Evolutionary conservation across 1,284 basidiomycete genomes (phyloP).

Genomic region (Kalmanozyma brasiliensis): DNA sequence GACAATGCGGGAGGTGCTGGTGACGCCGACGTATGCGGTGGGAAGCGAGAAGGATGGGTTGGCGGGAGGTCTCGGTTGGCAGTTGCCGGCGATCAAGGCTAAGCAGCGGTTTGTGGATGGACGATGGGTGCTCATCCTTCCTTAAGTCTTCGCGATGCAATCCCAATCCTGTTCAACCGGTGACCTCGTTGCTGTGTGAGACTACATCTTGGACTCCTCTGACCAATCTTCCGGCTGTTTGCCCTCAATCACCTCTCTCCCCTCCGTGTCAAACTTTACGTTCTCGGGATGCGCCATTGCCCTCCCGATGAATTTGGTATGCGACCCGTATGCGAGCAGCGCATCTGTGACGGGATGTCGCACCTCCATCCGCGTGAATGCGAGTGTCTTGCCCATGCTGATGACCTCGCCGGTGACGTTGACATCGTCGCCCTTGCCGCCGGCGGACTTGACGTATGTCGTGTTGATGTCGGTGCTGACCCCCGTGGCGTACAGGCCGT

Average conservation of each 20-base stretch:
- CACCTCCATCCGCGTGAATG: conserved; percentile 62
- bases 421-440: conserved; percentile 64
- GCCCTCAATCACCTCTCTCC: conserved; percentile 78
- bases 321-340: conserved; percentile 67
- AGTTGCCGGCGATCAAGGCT: conserved; percentile 58
- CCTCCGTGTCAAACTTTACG: conserved; percentile 81
- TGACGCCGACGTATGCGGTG: conserved; percentile 63
- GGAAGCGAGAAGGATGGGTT: conserved; percentile 55
- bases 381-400: conserved; percentile 60
- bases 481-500: conserved; percentile 84
- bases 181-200: background rate
- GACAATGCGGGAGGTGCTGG: conserved; percentile 42
- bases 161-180: no score
- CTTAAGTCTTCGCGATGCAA: conserved; percentile 1
- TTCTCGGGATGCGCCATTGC: conserved; percentile 79
- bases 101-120: conserved; percentile 59
- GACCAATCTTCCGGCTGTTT: conserved; percentile 52
- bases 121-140: conserved; percentile 51
- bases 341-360: conserved; percentile 52
- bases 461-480: conserved; percentile 88
- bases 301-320: conserved; percentile 87
- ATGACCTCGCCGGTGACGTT: conserved; percentile 46
- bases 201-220: conserved; percentile 16
- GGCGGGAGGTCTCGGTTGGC: conserved; percentile 60
- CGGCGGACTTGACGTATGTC: conserved; percentile 80